phyloP scores from a whole-genome alignment of 116 monocot species.

The Cymodocea nodosa region DNA sequence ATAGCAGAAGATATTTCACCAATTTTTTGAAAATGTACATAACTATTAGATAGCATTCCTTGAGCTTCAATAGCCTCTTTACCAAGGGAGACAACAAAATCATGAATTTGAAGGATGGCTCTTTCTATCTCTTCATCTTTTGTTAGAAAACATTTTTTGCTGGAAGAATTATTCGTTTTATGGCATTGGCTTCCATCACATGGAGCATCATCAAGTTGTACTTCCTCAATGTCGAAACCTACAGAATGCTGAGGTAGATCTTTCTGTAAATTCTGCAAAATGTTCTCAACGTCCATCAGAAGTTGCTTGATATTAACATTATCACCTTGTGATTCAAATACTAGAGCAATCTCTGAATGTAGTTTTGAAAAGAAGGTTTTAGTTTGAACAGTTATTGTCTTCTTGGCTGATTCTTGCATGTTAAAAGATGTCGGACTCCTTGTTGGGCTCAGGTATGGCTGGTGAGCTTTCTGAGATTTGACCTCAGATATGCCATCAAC shows the following conservation, averaged over 20 bases:
- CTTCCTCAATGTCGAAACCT: too few relatives aligned
- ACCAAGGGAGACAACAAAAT: constrained; percentile 19
- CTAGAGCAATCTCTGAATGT: constrained; percentile 16
- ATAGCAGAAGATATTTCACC: constrained; percentile 39
- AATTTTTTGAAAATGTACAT: constrained; percentile 19
- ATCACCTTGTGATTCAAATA: constrained; percentile 14
- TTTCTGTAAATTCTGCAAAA: constrained; percentile 18
- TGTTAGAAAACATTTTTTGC: background rate
- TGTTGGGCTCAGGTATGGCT: background rate
- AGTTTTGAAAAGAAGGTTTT: constrained; percentile 17
- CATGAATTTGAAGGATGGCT: constrained; percentile 45
- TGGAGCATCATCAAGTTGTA: too few relatives aligned
- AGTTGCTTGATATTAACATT: constrained; percentile 14
- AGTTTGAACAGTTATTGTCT: background rate
- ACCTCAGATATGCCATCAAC: constrained; percentile 7
- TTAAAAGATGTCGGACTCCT: background rate
- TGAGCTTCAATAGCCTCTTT: constrained; percentile 22
- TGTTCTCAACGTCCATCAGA: constrained; percentile 20
- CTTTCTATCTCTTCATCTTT: constrained; percentile 23
- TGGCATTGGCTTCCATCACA: too few relatives aligned
- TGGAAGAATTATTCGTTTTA: background rate
- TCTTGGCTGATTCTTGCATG: background rate
- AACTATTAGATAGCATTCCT: constrained; percentile 9
- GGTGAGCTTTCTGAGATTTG: constrained; percentile 1
- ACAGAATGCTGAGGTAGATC: constrained; percentile 14